A percentile compares a stretch with the other conserved stretches of the same genome.
Conservation (phyloP, 1,284 basidiomycete species). For the Trametes hirsuta region DNA sequence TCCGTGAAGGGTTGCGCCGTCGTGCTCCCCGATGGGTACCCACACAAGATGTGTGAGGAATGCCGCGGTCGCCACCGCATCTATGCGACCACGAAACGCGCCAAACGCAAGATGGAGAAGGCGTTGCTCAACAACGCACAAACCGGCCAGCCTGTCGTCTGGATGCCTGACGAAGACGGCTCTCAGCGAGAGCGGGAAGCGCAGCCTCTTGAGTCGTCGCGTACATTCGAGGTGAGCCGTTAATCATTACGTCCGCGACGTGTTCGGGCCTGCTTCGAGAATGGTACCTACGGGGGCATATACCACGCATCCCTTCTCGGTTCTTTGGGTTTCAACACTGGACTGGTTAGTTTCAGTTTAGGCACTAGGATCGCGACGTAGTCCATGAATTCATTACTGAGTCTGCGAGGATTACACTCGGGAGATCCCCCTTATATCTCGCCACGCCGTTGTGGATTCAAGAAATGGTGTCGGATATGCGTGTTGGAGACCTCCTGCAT, state of each 20-base stretch:
- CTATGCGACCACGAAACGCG: conserved; percentile 56
- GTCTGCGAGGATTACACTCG: too few species aligned
- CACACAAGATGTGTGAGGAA: conserved; percentile 55
- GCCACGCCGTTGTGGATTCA: too few species aligned
- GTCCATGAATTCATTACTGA: too few species aligned
- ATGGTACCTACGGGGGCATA: not conserved
- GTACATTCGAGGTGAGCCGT: conserved; percentile 12
- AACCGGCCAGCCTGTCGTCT: conserved; percentile 32
- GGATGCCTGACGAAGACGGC: conserved; percentile 34
- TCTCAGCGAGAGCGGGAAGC: conserved; percentile 13
- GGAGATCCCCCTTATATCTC: too few species aligned
- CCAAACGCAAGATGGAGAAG: conserved; percentile 56
- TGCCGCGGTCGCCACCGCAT: conserved; percentile 54
- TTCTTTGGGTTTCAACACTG: too few species aligned
- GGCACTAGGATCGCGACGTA: too few species aligned
- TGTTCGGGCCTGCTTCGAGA: not conserved
- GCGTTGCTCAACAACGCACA: conserved; percentile 39
- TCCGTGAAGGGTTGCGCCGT: conserved; percentile 38
- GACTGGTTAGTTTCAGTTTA: too few species aligned
- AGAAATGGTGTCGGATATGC: too few species aligned
- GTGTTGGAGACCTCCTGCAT: too few species aligned
- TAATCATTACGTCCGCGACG: not conserved
- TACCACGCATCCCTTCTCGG: not conserved
- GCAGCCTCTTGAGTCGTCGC: conserved; percentile 14
- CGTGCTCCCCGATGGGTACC: conserved; percentile 30